A percentile compares a stretch with the other conserved stretches of the same genome.
phyloP scores from a whole-genome alignment of 495 filamentous ascomycete genomes.

The Podospora australis region DNA sequence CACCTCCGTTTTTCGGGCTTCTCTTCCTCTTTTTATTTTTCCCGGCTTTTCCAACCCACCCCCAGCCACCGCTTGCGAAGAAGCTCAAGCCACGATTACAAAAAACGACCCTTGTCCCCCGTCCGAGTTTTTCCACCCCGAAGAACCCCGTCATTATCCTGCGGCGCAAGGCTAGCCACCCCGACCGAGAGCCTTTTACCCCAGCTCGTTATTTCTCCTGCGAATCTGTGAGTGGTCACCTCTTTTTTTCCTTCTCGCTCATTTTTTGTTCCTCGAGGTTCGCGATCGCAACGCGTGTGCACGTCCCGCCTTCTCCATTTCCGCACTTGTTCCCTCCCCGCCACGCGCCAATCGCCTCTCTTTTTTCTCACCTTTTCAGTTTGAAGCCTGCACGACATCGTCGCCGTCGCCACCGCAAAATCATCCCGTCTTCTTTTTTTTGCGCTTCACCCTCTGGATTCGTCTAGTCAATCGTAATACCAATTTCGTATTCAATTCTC shows the following conservation, averaged over 20 bases:
- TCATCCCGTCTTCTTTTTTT: background rate
- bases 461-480: no score
- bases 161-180: conserved; percentile 25
- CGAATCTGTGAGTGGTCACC: conserved; percentile 28
- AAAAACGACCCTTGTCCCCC: conserved; percentile 3
- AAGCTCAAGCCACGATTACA: no score
- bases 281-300: conserved; percentile 28
- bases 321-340: conserved; percentile 10
- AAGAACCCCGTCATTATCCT: conserved; percentile 15
- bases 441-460: no score
- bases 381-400: conserved; percentile 5
- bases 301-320: conserved; percentile 22
- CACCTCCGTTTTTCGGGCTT: background rate
- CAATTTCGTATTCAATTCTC: background rate
- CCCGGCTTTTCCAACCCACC: conserved; percentile 3
- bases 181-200: conserved; percentile 22
- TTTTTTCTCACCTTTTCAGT: no score
- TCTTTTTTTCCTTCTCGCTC: conserved; percentile 14
- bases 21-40: conserved; percentile 1
- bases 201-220: conserved; percentile 14
- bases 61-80: conserved; percentile 14
- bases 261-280: conserved; percentile 15
- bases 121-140: conserved; percentile 23
- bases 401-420: conserved; percentile 10
- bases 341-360: conserved; percentile 8